These are phyloP conservation scores for Citeromyces matritensis DNA, from an alignment of 805 yeast genomes.

Conservation along the genomic window DNA sequence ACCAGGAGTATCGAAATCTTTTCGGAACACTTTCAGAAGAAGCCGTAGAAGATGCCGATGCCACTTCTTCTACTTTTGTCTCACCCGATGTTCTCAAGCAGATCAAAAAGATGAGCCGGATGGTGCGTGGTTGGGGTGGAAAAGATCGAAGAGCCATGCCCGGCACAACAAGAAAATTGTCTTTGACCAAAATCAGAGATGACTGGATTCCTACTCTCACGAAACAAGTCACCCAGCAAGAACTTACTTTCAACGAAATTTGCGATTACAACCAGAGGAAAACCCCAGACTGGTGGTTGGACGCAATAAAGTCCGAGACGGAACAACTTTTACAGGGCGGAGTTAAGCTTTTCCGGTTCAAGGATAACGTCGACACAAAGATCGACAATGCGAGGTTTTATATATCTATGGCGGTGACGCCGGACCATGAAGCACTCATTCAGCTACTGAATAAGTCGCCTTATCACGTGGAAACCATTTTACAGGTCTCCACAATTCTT, in stretches of 20 bases:
- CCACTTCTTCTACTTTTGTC: constrained; percentile 54
- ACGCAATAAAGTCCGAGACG: constrained; percentile 26
- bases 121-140: constrained; percentile 80
- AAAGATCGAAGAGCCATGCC: constrained; percentile 62
- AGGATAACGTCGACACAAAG: constrained; percentile 11
- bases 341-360: constrained; percentile 42
- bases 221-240: constrained; percentile 49
- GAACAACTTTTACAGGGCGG: constrained; percentile 22
- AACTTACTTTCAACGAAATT: constrained; percentile 22
- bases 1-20: constrained; percentile 51
- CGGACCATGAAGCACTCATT: constrained; percentile 65
- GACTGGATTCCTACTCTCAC: constrained; percentile 66
- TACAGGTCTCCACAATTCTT: constrained; percentile 64
- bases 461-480: constrained; percentile 63
- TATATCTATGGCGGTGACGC: constrained; percentile 52
- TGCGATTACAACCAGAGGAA: not conserved
- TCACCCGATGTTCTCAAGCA: constrained; percentile 57
- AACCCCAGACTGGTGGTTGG: constrained; percentile 27
- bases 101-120: constrained; percentile 36
- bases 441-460: constrained; percentile 44
- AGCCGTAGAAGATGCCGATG: constrained; percentile 60
- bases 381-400: constrained; percentile 36
- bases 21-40: constrained; percentile 61
- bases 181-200: constrained; percentile 58
- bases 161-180: constrained; percentile 52